Evolutionary conservation across 2,329 filamentous ascomycete species (phyloP).

Genomic region (Cercospora zeina): DNA sequence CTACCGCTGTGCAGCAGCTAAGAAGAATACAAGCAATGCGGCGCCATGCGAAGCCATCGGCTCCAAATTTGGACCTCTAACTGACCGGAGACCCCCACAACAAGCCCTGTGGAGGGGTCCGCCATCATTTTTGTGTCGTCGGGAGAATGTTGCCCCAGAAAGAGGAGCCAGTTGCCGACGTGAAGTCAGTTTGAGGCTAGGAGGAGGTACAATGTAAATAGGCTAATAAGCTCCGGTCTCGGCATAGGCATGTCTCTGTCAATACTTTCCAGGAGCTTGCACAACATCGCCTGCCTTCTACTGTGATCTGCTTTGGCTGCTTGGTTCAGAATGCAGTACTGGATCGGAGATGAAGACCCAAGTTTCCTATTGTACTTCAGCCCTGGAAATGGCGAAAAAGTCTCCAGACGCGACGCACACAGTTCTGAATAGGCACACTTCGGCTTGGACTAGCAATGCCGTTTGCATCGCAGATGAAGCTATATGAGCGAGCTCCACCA

Average conservation of each 20-base stretch:
- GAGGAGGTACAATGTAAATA: background rate
- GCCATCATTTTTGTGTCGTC: background rate
- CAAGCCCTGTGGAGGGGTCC: constrained; percentile 2
- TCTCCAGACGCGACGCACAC: too few species aligned
- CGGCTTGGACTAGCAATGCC: too few species aligned
- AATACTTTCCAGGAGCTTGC: background rate
- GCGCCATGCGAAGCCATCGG: constrained; percentile 17
- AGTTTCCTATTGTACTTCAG: too few species aligned
- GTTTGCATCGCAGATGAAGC: too few species aligned
- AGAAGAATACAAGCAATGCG: constrained; percentile 19
- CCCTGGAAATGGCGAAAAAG: too few species aligned
- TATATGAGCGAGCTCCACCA: too few species aligned
- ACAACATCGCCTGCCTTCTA: background rate
- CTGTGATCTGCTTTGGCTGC: background rate
- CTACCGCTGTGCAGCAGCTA: constrained; percentile 9
- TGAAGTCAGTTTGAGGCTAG: constrained; percentile 9
- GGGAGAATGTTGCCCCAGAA: constrained; percentile 15
- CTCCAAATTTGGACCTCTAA: constrained; percentile 8
- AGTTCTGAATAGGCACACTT: too few species aligned
- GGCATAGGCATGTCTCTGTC: background rate
- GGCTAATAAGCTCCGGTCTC: constrained; percentile 7
- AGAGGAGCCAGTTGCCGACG: constrained; percentile 11
- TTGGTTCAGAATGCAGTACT: background rate
- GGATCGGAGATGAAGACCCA: too few species aligned
- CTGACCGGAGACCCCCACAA: constrained; percentile 4